Percentiles rank a stretch among this genome's conserved stretches.
phyloP scores from a whole-genome alignment of 129 eudicot genomes.

The Scalesia atractyloides region DNA sequence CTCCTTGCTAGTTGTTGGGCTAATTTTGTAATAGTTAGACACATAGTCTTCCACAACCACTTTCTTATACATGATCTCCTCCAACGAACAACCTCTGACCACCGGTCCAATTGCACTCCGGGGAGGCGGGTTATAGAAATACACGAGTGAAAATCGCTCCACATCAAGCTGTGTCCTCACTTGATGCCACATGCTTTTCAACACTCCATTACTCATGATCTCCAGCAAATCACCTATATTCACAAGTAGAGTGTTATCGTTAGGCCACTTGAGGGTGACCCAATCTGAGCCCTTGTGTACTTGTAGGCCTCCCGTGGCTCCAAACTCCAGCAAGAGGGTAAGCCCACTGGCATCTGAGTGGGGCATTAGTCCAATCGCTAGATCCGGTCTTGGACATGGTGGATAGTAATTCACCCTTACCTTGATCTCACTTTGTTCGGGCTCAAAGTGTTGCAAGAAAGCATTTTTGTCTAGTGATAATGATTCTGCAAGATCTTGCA shows the following conservation, averaged over 20 bases:
- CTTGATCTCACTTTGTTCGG: slow-evolving; percentile 43
- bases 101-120: slow-evolving; percentile 38
- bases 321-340: slow-evolving; percentile 47
- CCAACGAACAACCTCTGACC: neutral
- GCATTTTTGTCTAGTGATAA: slow-evolving; percentile 28
- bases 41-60: slow-evolving; percentile 57
- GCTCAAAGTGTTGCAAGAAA: slow-evolving; percentile 44
- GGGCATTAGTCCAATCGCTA: slow-evolving; percentile 45
- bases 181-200: slow-evolving; percentile 54
- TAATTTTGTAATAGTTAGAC: slow-evolving; percentile 32
- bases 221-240: slow-evolving; percentile 52
- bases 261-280: slow-evolving; percentile 41
- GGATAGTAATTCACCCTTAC: slow-evolving; percentile 55
- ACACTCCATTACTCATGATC: slow-evolving; percentile 54
- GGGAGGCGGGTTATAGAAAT: slow-evolving; percentile 49
- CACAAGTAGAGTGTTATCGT: slow-evolving; percentile 36
- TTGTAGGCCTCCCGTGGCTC: slow-evolving; percentile 43
- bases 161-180: slow-evolving; percentile 30
- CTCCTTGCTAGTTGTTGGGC: slow-evolving; percentile 41
- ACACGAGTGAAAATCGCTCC: slow-evolving; percentile 44
- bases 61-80: slow-evolving; percentile 41
- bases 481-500: slow-evolving; percentile 49
- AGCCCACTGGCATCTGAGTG: slow-evolving; percentile 51
- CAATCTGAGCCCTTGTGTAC: slow-evolving; percentile 35
- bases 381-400: slow-evolving; percentile 58